phyloP scores from a whole-genome alignment of 2,329 filamentous ascomycete genomes.

The Pseudodiploospora longispora region DNA sequence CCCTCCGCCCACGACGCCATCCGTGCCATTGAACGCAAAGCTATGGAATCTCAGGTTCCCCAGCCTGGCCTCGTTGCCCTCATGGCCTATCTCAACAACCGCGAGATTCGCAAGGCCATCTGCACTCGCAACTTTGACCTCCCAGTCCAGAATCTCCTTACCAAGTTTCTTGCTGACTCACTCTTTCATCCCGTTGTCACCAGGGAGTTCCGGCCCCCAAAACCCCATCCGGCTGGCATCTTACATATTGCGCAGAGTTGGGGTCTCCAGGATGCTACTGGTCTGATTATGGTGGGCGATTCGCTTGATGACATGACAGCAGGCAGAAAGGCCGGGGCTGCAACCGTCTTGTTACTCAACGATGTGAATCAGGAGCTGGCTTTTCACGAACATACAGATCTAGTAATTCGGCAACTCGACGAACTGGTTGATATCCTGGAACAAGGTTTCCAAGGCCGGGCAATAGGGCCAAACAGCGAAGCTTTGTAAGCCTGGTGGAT shows the following conservation, averaged over 20 bases:
- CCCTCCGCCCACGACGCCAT: constrained; percentile 63
- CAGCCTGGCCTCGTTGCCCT: constrained; percentile 71
- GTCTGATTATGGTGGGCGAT: constrained; percentile 62
- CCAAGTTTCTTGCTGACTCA: constrained; percentile 61
- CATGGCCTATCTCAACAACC: constrained; percentile 72
- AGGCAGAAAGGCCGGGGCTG: constrained; percentile 72
- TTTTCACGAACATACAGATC: constrained; percentile 67
- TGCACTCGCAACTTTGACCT: constrained; percentile 91
- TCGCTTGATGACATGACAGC: constrained; percentile 91
- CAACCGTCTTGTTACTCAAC: constrained; percentile 82
- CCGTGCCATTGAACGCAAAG: constrained; percentile 67
- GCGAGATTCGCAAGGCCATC: constrained; percentile 66
- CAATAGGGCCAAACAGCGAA: constrained; percentile 10
- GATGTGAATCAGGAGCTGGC: constrained; percentile 66
- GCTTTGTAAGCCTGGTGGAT: no score
- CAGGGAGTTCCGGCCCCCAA: constrained; percentile 72
- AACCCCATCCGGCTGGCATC: constrained; percentile 82
- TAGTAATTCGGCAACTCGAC: constrained; percentile 64
- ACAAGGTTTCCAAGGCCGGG: constrained; percentile 57
- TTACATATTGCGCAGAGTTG: constrained; percentile 74
- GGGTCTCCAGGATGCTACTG: constrained; percentile 47
- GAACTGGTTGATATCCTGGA: constrained; percentile 71
- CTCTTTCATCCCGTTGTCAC: constrained; percentile 75
- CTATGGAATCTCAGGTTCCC: constrained; percentile 72
- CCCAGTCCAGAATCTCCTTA: constrained; percentile 66